These are phyloP conservation scores for Pascua sp. DNA, from an alignment of 1,284 basidiomycete species.

Conservation along the genomic window DNA sequence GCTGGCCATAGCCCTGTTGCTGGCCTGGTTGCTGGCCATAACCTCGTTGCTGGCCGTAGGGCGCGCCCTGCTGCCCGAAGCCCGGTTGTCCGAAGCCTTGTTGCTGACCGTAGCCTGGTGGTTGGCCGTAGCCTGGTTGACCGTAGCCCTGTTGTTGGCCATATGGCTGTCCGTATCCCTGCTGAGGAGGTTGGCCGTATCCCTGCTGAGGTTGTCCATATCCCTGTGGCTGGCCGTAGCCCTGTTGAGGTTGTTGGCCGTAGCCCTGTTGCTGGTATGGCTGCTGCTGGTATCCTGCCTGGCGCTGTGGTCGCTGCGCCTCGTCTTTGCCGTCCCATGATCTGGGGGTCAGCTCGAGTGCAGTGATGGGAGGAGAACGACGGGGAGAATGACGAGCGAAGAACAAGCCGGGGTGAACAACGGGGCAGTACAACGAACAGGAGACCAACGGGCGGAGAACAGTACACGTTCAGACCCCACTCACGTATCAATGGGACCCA, in stretches of 20 bases:
- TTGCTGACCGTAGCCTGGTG: too few species aligned
- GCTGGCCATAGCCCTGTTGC: too few species aligned
- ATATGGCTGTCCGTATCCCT: background rate
- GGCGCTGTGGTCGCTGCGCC: background rate
- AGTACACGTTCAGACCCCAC: background rate
- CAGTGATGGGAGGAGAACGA: too few species aligned
- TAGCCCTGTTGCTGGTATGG: background rate
- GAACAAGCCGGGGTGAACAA: background rate
- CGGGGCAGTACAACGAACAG: too few species aligned
- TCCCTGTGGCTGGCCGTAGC: background rate
- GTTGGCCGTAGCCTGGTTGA: too few species aligned
- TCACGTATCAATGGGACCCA: conserved; percentile 10
- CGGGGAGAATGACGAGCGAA: too few species aligned
- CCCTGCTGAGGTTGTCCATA: background rate
- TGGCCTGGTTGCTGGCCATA: too few species aligned
- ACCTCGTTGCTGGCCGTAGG: too few species aligned
- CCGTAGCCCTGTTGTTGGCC: background rate
- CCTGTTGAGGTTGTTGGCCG: background rate
- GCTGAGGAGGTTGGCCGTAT: background rate
- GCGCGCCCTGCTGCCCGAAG: too few species aligned
- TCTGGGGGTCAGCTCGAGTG: background rate
- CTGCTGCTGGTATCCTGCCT: background rate
- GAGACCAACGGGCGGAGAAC: too few species aligned
- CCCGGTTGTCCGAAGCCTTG: too few species aligned
- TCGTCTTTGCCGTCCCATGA: background rate